Evolutionary conservation across 345 rosid species (phyloP).

Genomic region (Brassica rapa): DNA sequence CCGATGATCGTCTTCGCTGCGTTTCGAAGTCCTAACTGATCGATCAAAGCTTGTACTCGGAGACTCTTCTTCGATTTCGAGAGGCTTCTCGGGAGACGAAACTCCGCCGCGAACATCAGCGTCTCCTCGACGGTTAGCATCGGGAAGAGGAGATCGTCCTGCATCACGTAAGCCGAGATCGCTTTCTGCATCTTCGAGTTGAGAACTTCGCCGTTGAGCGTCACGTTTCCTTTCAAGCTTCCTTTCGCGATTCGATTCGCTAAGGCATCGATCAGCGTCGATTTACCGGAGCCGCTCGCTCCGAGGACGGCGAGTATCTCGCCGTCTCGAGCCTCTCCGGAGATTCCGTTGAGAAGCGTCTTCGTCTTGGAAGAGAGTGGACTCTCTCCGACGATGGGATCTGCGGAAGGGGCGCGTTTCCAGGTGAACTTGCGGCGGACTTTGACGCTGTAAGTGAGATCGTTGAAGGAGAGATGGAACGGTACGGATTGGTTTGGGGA

Average conservation of each 20-base stretch:
- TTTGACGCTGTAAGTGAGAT: conserved; percentile 77
- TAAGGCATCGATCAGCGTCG: conserved; percentile 79
- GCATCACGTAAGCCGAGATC: conserved; percentile 94
- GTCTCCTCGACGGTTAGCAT: conserved; percentile 96
- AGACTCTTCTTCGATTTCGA: conserved; percentile 70
- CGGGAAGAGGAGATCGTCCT: conserved; percentile 79
- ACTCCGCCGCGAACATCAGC: conserved; percentile 86
- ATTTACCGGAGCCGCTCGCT: conserved; percentile 92
- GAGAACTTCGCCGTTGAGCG: conserved; percentile 66
- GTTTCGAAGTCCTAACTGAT: conserved; percentile 76
- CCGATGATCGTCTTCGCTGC: conserved; percentile 85
- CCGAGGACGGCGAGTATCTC: conserved; percentile 90
- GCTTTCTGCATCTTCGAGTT: conserved; percentile 81
- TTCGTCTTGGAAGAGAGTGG: conserved; percentile 53
- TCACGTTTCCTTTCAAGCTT: conserved; percentile 67
- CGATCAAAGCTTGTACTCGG: conserved; percentile 78
- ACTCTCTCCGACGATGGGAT: conserved; percentile 42
- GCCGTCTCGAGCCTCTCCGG: conserved; percentile 87
- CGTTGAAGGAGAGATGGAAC: conserved; percentile 72
- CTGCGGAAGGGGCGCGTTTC: conserved; percentile 35
- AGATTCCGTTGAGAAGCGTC: conserved; percentile 72
- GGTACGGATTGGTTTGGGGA: conserved; percentile 52
- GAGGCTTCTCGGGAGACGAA: conserved; percentile 72
- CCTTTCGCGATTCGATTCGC: conserved; percentile 80
- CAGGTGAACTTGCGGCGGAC: conserved; percentile 53